Evolutionary conservation across 2,329 filamentous ascomycete genomes (phyloP).

Genomic region (Leptosphaerulina australis): DNA sequence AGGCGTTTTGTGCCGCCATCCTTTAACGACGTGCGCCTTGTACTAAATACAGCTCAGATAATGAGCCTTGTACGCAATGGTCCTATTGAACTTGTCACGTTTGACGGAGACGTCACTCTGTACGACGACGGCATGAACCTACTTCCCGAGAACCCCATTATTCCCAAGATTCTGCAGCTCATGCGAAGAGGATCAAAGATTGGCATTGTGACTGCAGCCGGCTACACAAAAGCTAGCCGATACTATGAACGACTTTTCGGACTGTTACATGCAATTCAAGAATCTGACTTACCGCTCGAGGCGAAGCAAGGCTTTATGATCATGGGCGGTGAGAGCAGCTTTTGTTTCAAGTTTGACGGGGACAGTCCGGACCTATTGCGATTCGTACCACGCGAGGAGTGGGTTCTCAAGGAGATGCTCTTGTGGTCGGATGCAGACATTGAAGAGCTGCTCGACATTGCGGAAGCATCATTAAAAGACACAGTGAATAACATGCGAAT

Average conservation of each 20-base stretch:
- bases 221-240: conserved; percentile 83
- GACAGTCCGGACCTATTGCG: conserved; percentile 69
- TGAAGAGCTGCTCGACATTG: conserved; percentile 80
- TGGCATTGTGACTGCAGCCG: conserved; percentile 95
- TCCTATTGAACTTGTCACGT: conserved; percentile 83
- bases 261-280: conserved; percentile 77
- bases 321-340: conserved; percentile 96
- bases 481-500: conserved; percentile 81
- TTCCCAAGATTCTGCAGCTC: conserved; percentile 70
- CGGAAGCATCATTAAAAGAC: conserved; percentile 81
- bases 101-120: conserved; percentile 96
- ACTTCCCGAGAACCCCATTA: conserved; percentile 75
- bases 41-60: conserved; percentile 92
- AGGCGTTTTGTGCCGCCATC: conserved; percentile 92
- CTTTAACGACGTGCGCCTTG: conserved; percentile 93
- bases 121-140: conserved; percentile 84
- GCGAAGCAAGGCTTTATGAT: conserved; percentile 84
- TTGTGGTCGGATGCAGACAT: conserved; percentile 80
- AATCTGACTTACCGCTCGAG: conserved; percentile 65
- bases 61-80: conserved; percentile 83
- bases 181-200: conserved; percentile 80
- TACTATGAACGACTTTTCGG: conserved; percentile 90
- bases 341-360: conserved; percentile 80
- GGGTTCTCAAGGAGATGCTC: conserved; percentile 80
- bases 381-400: conserved; percentile 67